Evolutionary conservation across 768 basidiomycete genomes (phyloP), one percentile per base, ranked within the genome.

Genomic region (Lactarius evosmus): DNA sequence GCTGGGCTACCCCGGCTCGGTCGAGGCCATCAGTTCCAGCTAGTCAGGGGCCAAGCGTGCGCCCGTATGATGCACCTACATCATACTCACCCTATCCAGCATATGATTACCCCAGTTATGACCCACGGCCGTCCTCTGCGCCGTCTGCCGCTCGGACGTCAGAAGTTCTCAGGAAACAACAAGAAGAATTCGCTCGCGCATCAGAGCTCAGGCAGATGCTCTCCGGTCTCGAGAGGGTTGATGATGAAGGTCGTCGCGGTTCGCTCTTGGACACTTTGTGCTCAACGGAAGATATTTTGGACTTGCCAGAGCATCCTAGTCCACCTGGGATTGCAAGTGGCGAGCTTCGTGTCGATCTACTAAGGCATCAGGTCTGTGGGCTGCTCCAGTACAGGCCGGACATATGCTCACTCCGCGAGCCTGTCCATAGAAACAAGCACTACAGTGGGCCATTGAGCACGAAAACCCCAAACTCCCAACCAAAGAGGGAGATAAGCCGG

Each of bases 381-480:
- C 32, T 0, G 6, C 19, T 17, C 14, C 14, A 1, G 11, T 59
- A 7, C 8, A 14, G 2, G 29, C n/a, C n/a, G 25, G 4, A 19
- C 19, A 25, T 5, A 16, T 55, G 11, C 58, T 56, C 30, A 60
- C 14, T n/a, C 19, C 2, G 53, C 38, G 17, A 0, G 17, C 30
- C 25, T 3, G 6, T 56, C 41, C 62, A 16, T 60, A 94, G 92
- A 85, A 77, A 56, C 92, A 95, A 83, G 93, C 86, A 1, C 74
- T 95, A 50, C 83, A 87, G 70, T 97, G 95, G 94, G 91, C 91
- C 69, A 79, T 95, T 32, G 82, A 85, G 17, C 83, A 79, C 30
- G 94, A 97, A 74, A 85, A 91, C 70, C 94, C 95, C 0, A 74
- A 75, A 41, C 74, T 95, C 14, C 95, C 94, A 2, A 82, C 78